Conservation (phyloP, 306 rosid species). For the Cyamopsis tetragonoloba region DNA sequence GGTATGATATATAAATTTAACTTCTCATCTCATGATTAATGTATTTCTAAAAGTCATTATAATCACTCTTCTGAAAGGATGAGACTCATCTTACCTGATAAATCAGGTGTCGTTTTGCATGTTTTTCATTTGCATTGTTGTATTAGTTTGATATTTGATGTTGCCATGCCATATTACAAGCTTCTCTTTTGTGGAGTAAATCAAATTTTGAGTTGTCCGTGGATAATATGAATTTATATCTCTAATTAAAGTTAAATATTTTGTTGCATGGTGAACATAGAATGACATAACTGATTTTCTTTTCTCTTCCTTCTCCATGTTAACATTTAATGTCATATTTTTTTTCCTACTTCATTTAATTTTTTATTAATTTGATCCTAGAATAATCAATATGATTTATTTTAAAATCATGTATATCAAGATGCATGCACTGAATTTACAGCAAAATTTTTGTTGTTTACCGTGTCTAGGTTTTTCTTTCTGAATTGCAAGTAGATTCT, state of each 20-base stretch:
- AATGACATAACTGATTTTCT: neutral
- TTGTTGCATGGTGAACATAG: neutral
- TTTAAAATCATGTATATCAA: neutral
- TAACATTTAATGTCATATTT: conserved; percentile 12
- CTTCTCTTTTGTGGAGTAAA: neutral
- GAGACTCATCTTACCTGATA: neutral
- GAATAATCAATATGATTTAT: neutral
- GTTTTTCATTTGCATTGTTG: neutral
- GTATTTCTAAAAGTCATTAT: neutral
- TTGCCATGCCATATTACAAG: neutral
- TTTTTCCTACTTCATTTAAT: conserved; percentile 8
- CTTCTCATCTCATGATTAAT: conserved; percentile 15
- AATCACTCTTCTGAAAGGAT: neutral
- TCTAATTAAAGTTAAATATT: neutral
- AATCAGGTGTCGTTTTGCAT: neutral
- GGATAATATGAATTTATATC: neutral
- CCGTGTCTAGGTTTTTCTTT: neutral
- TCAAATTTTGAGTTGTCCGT: conserved; percentile 2
- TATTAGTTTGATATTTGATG: neutral
- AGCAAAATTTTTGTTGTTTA: neutral
- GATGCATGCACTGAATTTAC: neutral
- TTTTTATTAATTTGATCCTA: neutral
- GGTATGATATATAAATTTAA: conserved; percentile 6
- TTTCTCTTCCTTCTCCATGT: neutral
- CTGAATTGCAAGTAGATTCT: conserved; percentile 1